Evolutionary conservation across 495 filamentous ascomycete species (phyloP).

Genomic region (Neurospora sp.): DNA sequence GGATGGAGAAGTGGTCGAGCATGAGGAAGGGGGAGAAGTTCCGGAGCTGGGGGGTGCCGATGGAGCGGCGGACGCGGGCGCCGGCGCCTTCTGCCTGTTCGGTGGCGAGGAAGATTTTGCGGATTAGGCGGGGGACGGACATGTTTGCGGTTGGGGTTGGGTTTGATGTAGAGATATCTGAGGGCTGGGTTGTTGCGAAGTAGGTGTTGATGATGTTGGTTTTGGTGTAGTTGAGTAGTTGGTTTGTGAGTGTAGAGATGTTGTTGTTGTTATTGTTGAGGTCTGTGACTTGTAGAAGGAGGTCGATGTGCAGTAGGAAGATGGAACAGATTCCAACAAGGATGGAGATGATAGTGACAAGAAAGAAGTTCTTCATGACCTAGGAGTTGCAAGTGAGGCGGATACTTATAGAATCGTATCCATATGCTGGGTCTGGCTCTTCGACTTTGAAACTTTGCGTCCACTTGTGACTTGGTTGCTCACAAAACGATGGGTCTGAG

Average conservation of each 20-base stretch:
- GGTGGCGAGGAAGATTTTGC: conserved; percentile 68
- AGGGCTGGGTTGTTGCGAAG: not conserved
- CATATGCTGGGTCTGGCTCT: not conserved
- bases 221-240: not conserved
- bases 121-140: conserved; percentile 64
- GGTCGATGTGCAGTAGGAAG: conserved; percentile 19
- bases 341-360: conserved; percentile 22
- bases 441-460: not conserved
- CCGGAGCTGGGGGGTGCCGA: conserved; percentile 72
- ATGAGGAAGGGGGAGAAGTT: conserved; percentile 94
- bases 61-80: conserved; percentile 76
- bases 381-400: not conserved
- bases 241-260: conserved; percentile 3
- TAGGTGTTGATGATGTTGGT: not conserved
- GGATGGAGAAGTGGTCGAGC: conserved; percentile 87
- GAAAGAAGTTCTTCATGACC: conserved; percentile 21
- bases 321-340: conserved; percentile 30
- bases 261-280: conserved; percentile 9
- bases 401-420: conserved; percentile 6
- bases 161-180: not conserved
- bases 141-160: conserved; percentile 33
- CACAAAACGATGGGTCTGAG: not conserved
- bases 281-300: conserved; percentile 17
- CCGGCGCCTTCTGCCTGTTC: conserved; percentile 88
- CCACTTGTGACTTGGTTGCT: not conserved